phyloP scores from a whole-genome alignment of 2,329 filamentous ascomycete genomes.

The Sporothrix phasma region DNA sequence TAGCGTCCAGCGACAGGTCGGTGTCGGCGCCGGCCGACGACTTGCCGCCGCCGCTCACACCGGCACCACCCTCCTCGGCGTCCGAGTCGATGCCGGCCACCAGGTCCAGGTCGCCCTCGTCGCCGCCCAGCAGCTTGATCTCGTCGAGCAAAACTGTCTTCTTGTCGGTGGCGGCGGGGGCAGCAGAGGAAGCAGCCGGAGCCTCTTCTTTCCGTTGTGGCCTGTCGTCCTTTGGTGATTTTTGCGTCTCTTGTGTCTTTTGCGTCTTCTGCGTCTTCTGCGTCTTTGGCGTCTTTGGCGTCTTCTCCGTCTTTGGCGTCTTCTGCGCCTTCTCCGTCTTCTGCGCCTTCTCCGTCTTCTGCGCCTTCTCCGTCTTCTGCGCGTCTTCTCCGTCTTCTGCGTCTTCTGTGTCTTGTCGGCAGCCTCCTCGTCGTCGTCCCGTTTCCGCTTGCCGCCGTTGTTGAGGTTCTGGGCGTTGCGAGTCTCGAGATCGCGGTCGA shows the following conservation, averaged over 20 bases:
- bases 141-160: constrained; percentile 43
- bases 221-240: too few species aligned
- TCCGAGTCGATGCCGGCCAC: constrained; percentile 46
- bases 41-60: constrained; percentile 20
- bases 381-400: constrained; percentile 37
- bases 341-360: not conserved
- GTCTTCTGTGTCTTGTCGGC: constrained; percentile 16
- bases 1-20: constrained; percentile 22
- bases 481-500: constrained; percentile 42
- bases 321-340: not conserved
- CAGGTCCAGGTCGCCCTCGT: constrained; percentile 53
- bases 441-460: constrained; percentile 18
- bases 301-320: constrained; percentile 29
- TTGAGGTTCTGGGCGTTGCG: constrained; percentile 26
- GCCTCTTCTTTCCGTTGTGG: constrained; percentile 12
- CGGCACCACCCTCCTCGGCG: constrained; percentile 33
- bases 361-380: not conserved
- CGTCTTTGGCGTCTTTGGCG: constrained; percentile 24
- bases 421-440: constrained; percentile 8
- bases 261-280: not conserved
- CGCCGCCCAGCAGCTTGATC: constrained; percentile 54
- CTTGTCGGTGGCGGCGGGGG: constrained; percentile 13
- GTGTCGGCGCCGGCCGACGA: constrained; percentile 14
- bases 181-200: too few species aligned
- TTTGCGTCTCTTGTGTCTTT: not conserved